Conservation (phyloP, 1,139 yeast genomes). For the Zygoascus hellenicus region DNA sequence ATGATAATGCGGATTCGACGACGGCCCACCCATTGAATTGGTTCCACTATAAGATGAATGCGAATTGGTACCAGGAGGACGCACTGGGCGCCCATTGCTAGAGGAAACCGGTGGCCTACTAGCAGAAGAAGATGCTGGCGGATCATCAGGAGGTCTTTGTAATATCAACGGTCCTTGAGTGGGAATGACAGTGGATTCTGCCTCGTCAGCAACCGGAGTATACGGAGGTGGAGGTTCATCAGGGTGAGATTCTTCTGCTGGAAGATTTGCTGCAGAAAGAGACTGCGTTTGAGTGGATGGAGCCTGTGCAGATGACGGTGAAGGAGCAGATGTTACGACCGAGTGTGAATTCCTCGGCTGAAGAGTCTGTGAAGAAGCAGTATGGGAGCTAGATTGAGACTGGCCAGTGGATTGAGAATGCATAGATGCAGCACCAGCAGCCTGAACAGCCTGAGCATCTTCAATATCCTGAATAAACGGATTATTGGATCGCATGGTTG, state of each 20-base stretch:
- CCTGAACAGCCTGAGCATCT: constrained; percentile 2
- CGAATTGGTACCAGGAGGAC: constrained; percentile 4
- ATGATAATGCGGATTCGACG: background rate
- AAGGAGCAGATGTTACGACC: background rate
- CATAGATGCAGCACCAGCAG: constrained; percentile 2
- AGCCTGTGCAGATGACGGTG: background rate
- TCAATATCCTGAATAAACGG: constrained; percentile 11
- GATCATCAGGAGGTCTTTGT: constrained; percentile 9
- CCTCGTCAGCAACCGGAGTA: constrained; percentile 17
- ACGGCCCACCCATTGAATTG: background rate
- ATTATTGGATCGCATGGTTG: constrained; percentile 8
- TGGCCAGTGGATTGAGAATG: background rate
- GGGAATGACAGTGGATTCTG: constrained; percentile 16
- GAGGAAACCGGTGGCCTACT: constrained; percentile 4
- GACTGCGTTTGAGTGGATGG: background rate
- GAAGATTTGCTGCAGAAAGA: constrained; percentile 9
- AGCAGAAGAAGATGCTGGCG: background rate
- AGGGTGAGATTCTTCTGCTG: constrained; percentile 21
- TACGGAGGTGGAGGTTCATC: constrained; percentile 28
- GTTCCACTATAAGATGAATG: background rate
- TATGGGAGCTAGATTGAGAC: too few species aligned
- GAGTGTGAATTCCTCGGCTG: background rate
- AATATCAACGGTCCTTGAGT: constrained; percentile 12
- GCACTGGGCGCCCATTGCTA: constrained; percentile 5
- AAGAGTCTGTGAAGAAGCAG: background rate